phyloP scores from a whole-genome alignment of 805 yeast species.

The Wickerhamiella occidentalis region DNA sequence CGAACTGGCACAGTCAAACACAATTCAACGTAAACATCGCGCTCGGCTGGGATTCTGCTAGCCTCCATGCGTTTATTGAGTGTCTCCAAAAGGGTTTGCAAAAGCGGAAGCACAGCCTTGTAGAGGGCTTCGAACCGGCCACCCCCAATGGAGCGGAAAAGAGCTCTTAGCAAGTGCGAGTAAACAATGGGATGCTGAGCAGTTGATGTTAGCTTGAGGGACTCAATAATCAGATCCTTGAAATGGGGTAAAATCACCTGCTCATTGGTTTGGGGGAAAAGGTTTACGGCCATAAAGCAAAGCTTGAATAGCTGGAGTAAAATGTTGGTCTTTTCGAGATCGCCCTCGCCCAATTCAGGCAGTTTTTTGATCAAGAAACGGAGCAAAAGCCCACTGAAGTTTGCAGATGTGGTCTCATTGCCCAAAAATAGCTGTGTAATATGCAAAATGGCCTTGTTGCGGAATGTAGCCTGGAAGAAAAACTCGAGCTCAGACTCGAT shows the following conservation, averaged over 20 bases:
- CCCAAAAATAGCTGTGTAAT: conserved; percentile 90
- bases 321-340: conserved; percentile 64
- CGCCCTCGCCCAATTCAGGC: conserved; percentile 68
- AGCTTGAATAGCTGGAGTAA: conserved; percentile 77
- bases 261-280: conserved; percentile 78
- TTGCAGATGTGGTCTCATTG: conserved; percentile 86
- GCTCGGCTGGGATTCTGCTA: conserved; percentile 77
- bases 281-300: conserved; percentile 89
- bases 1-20: conserved; percentile 95
- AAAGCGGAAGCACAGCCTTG: conserved; percentile 81
- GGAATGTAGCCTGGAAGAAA: conserved; percentile 64
- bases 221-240: conserved; percentile 67
- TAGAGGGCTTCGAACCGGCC: conserved; percentile 89
- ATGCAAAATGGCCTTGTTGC: conserved; percentile 75
- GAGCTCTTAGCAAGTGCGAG: conserved; percentile 73
- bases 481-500: conserved; percentile 68
- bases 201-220: conserved; percentile 64
- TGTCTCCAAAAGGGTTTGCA: conserved; percentile 77
- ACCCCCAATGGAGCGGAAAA: conserved; percentile 92
- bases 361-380: conserved; percentile 63
- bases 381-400: conserved; percentile 73
- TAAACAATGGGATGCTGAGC: conserved; percentile 87
- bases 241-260: conserved; percentile 78
- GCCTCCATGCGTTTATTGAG: conserved; percentile 71
- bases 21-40: conserved; percentile 87